phyloP scores from a whole-genome alignment of 2,329 filamentous ascomycete species.

The Aureobasidium sp. region DNA sequence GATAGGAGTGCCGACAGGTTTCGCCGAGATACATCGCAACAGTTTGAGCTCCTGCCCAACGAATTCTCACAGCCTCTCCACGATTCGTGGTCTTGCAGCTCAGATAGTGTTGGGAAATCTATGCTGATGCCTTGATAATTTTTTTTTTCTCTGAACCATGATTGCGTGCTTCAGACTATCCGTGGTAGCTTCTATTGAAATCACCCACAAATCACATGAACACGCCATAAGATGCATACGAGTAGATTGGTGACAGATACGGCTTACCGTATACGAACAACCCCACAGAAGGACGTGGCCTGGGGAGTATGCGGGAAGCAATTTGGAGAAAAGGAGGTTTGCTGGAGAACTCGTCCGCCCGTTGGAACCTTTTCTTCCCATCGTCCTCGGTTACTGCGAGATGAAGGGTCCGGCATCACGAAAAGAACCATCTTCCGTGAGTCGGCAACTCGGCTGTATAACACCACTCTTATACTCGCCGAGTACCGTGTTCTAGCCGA shows the following conservation, averaged over 20 bases:
- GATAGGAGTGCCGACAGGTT: neutral
- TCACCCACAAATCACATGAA: neutral
- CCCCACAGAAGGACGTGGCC: neutral
- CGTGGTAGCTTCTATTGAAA: neutral
- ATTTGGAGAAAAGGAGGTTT: neutral
- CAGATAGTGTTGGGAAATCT: neutral
- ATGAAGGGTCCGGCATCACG: neutral
- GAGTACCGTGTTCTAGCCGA: neutral
- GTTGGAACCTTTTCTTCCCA: neutral
- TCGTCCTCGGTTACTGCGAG: neutral
- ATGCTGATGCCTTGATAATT: neutral
- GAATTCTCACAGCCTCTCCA: neutral
- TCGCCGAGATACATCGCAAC: conserved; percentile 1
- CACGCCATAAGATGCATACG: neutral
- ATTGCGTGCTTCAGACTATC: neutral
- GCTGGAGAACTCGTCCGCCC: neutral
- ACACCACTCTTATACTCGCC: neutral
- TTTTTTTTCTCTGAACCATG: neutral
- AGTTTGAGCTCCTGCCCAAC: conserved; percentile 3
- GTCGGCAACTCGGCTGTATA: neutral
- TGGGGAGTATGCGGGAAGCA: neutral
- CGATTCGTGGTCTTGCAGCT: neutral
- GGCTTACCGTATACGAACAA: neutral
- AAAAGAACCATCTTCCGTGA: neutral
- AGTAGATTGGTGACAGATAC: neutral